Conservation (phyloP, 768 basidiomycete species). For the Boletus rubescentipes region DNA sequence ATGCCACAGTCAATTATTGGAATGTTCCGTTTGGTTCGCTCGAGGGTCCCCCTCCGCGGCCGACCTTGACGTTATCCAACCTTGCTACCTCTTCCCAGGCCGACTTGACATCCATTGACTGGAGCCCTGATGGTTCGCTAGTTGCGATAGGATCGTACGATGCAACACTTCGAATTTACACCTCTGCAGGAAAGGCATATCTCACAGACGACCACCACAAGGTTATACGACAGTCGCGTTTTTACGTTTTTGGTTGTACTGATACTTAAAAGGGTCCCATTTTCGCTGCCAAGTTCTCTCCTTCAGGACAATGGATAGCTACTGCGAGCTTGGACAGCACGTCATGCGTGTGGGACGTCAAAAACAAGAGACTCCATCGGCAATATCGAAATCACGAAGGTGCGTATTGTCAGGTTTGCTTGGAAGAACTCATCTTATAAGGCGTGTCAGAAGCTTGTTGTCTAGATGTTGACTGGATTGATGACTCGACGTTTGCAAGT, state of each 20-base stretch:
- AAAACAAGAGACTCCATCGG: slow-evolving; percentile 54
- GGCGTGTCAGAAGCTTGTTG: slow-evolving; percentile 57
- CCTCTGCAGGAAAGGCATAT: slow-evolving; percentile 58
- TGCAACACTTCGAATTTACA: slow-evolving; percentile 65
- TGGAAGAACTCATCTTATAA: slow-evolving; percentile 3
- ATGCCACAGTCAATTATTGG: slow-evolving; percentile 75
- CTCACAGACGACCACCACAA: slow-evolving; percentile 63
- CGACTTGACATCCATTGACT: slow-evolving; percentile 76
- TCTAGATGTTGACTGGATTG: slow-evolving; percentile 79
- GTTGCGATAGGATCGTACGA: slow-evolving; percentile 82
- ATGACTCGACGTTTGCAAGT: slow-evolving; percentile 66
- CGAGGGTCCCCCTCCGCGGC: slow-evolving; percentile 29
- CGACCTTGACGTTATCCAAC: slow-evolving; percentile 47
- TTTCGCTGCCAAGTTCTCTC: slow-evolving; percentile 77
- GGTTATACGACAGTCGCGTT: slow-evolving; percentile 39
- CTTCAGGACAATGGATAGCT: slow-evolving; percentile 66
- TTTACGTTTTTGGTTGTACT: slow-evolving; percentile 11
- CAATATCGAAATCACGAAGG: slow-evolving; percentile 70
- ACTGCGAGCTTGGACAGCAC: slow-evolving; percentile 79
- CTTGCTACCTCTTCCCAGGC: slow-evolving; percentile 46
- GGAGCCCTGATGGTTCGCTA: slow-evolving; percentile 71
- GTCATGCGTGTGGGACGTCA: slow-evolving; percentile 76
- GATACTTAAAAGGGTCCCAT: slow-evolving; percentile 63
- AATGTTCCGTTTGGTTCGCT: slow-evolving; percentile 46
- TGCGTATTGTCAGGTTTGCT: slow-evolving; percentile 27